phyloP scores from a whole-genome alignment of 177 flowering plant genomes.

The Vitis hybrid region DNA sequence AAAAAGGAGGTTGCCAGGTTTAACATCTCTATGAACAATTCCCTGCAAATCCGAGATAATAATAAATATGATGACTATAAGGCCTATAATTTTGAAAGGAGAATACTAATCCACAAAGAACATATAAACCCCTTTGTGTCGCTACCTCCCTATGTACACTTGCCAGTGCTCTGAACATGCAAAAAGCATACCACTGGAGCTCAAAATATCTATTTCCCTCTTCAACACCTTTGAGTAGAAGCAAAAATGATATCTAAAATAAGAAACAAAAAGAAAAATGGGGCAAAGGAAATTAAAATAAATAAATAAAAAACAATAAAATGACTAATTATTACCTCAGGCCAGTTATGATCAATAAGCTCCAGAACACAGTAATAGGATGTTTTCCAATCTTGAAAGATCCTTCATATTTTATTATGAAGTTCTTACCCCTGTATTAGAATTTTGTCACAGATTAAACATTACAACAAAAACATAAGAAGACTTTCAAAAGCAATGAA shows the following conservation, averaged over 20 bases:
- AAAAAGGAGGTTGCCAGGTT: constrained; percentile 95
- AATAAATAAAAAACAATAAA: neutral
- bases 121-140: neutral
- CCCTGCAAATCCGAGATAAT: constrained; percentile 48
- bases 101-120: neutral
- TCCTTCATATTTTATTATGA: constrained; percentile 81
- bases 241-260: constrained; percentile 8
- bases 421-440: constrained; percentile 74
- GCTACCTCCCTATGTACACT: constrained; percentile 84
- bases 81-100: neutral
- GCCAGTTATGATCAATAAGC: constrained; percentile 91
- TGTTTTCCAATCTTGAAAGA: constrained; percentile 58
- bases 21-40: constrained; percentile 87
- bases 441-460: neutral
- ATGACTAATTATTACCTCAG: constrained; percentile 60
- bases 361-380: constrained; percentile 64
- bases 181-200: constrained; percentile 90
- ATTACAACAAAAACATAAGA: neutral
- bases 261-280: neutral
- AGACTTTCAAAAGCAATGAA: too few species aligned
- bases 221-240: constrained; percentile 54
- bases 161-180: constrained; percentile 91
- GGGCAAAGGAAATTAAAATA: neutral
- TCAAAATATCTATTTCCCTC: constrained; percentile 70
- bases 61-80: neutral